Evolutionary conservation across 805 yeast species (phyloP).

Genomic region (Wickerhamomyces pijperi): DNA sequence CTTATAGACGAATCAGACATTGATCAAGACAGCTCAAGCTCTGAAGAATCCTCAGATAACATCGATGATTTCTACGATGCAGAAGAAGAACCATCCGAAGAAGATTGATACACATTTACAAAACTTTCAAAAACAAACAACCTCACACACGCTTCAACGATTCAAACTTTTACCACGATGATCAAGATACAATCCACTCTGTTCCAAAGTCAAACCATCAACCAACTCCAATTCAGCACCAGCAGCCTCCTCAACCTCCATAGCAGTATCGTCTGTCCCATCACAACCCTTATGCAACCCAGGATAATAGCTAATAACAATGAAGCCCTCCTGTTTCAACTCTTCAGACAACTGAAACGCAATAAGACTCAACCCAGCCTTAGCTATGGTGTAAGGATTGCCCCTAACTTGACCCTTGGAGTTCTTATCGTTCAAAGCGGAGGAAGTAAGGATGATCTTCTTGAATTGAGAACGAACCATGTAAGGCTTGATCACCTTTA

Average conservation of each 20-base stretch:
- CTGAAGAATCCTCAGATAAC: no score
- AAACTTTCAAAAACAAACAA: no score
- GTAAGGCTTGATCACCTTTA: conserved; percentile 20
- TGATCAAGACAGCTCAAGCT: no score
- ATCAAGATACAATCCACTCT: conserved; percentile 6
- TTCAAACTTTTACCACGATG: background rate
- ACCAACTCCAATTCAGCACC: conserved; percentile 10
- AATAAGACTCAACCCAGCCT: conserved; percentile 24
- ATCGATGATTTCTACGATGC: background rate
- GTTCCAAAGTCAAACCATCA: conserved; percentile 3
- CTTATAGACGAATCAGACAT: background rate
- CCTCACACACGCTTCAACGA: background rate
- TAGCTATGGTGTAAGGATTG: conserved; percentile 25
- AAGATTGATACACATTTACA: background rate
- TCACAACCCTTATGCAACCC: conserved; percentile 10
- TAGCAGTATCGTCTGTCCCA: conserved; percentile 2
- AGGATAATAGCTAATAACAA: conserved; percentile 20
- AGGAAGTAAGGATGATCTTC: conserved; percentile 21
- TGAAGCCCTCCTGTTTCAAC: conserved; percentile 16
- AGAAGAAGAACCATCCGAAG: background rate
- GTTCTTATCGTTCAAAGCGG: conserved; percentile 14
- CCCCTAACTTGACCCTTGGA: conserved; percentile 16
- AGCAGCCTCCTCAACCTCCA: conserved; percentile 10
- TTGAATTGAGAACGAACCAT: conserved; percentile 16
- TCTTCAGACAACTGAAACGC: conserved; percentile 19